Percentiles rank a stretch among this genome's conserved stretches.
Conservation (phyloP, 169 alveolate genomes). For the Plasmodium adleri region DNA sequence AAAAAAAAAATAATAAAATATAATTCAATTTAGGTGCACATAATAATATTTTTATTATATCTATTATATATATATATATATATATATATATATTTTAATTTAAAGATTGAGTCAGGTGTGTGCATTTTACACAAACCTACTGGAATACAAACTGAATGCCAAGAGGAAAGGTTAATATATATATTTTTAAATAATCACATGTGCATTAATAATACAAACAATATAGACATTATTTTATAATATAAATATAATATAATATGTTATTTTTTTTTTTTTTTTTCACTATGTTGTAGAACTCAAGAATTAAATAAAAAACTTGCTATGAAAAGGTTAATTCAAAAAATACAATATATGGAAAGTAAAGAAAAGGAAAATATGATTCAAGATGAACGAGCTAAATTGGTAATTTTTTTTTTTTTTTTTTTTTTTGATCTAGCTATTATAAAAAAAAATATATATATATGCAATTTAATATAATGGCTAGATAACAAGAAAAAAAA, state of each 20-base stretch:
- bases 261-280: background rate
- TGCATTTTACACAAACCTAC: slow-evolving; percentile 45
- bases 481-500: background rate
- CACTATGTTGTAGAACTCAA: slow-evolving; percentile 39
- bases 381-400: slow-evolving; percentile 41
- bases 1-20: background rate
- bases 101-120: slow-evolving; percentile 65
- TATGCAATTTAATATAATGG: background rate
- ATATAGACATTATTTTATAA: background rate
- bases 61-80: background rate
- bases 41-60: background rate
- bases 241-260: background rate
- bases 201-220: background rate
- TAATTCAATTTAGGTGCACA: slow-evolving; percentile 8
- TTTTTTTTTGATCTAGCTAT: background rate
- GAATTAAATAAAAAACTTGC: slow-evolving; percentile 69
- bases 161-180: slow-evolving; percentile 54
- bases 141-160: slow-evolving; percentile 48
- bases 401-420: slow-evolving; percentile 53
- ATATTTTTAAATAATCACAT: background rate
- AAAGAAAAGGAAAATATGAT: slow-evolving; percentile 5
- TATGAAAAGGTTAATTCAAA: slow-evolving; percentile 44
- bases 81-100: background rate
- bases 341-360: slow-evolving; percentile 15
- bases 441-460: background rate